These are phyloP conservation scores for Karstenula rhodostoma DNA, from an alignment of 2,329 filamentous ascomycete genomes.

Conservation along the genomic window DNA sequence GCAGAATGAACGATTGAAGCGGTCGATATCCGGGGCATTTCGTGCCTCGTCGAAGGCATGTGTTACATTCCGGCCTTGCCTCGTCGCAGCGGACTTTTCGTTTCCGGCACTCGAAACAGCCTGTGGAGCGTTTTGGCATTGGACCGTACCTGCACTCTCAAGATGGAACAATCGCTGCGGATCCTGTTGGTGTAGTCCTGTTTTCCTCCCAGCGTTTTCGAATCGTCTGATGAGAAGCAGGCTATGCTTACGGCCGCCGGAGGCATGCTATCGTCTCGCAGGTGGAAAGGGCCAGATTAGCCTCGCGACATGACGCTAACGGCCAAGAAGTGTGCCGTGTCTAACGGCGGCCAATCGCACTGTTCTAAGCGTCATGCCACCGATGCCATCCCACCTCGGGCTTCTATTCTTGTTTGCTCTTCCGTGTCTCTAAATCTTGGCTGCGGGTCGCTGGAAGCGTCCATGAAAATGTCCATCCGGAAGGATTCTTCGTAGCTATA, in stretches of 20 bases:
- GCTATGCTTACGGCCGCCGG: not conserved
- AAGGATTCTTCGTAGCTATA: not conserved
- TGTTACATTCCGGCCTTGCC: constrained; percentile 46
- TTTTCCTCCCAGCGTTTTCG: not conserved
- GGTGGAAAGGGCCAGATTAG: constrained; percentile 4
- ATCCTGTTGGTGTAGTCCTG: not conserved
- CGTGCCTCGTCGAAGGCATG: constrained; percentile 43
- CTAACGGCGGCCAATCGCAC: constrained; percentile 7
- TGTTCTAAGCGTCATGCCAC: not conserved
- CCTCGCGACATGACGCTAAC: constrained; percentile 11
- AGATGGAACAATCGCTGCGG: not conserved
- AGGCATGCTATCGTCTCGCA: not conserved
- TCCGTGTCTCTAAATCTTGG: constrained; percentile 2
- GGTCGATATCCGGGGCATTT: constrained; percentile 49
- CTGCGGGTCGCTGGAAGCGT: not conserved
- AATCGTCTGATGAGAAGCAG: not conserved
- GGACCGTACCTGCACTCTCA: not conserved
- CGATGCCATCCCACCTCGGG: not conserved
- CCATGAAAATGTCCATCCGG: not conserved
- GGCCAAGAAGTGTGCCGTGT: constrained; percentile 12
- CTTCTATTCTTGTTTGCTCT: constrained; percentile 7
- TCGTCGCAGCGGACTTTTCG: constrained; percentile 50
- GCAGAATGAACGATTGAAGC: constrained; percentile 45
- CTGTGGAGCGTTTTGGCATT: constrained; percentile 48
- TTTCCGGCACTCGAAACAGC: constrained; percentile 49